Evolutionary conservation across 768 basidiomycete genomes (phyloP), one percentile per base, ranked within the genome.

Genomic region (Tylopilus felleus): DNA sequence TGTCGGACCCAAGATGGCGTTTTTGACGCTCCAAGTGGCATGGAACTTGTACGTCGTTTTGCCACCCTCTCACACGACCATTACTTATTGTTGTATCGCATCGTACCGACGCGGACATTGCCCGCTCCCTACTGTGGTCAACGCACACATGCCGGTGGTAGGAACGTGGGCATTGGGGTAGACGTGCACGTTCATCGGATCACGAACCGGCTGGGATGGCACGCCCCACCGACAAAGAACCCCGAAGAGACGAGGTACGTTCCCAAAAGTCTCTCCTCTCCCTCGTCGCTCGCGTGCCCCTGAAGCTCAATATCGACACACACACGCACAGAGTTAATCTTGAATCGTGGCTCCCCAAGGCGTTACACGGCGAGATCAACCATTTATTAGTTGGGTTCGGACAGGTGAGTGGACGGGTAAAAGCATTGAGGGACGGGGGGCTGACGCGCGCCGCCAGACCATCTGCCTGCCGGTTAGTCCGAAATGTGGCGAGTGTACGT

Each of bases 1-100:
- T 0, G 94, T 98, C 0, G 96, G 96, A 0, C 96, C 94, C 0
- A 98, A 99, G 70, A 97, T 98, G 93, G 92, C 92, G 1, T 96
- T 91, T 71, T 69, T 97, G 33, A 75, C 84, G 2, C 76, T 96
- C 3, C 93, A 93, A 60, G 80, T 81, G 25, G 93, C 91, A 1
- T 96, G 91, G 92, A 80, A 88, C 58, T 57, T 91, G 88, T 90
- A 62, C 51, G 85, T 55, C 19, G 4, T 7, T n/a, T 28, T 22
- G 19, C n/a, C 10, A 39, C 17, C 19, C 17, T 36, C 14, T 7
- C 17, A 8, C 12, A 33, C 31, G 13, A 33, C 25, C 25, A 27
- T 27, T 10, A 33, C 35, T 36, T 6, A 13, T 6, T 13, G 13
- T 8, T 14, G 16, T 2, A 21, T 38, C 16, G 33, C 10, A 6